phyloP scores from a whole-genome alignment of 768 basidiomycete genomes.

The Daedaleopsis nitida region DNA sequence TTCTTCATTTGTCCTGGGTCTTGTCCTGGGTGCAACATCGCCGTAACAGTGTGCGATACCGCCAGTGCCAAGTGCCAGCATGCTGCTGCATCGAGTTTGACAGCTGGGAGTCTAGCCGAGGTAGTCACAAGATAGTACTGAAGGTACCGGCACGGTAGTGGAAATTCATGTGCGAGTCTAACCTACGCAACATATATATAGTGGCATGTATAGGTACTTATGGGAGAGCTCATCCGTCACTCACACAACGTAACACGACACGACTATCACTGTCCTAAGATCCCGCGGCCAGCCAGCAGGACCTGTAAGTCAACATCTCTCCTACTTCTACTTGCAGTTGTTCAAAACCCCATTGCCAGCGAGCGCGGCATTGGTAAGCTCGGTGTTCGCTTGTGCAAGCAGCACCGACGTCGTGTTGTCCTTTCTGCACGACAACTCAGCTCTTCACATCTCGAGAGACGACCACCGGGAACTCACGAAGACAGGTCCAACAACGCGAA shows the following conservation, averaged over 20 bases:
- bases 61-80: too few relatives aligned
- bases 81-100: too few relatives aligned
- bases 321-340: conserved; percentile 20
- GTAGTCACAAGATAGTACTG: too few relatives aligned
- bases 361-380: conserved; percentile 14
- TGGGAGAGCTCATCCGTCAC: too few relatives aligned
- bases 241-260: background rate
- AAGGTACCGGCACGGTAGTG: too few relatives aligned
- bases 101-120: too few relatives aligned
- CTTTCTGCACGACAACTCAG: background rate
- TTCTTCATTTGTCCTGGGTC: too few relatives aligned
- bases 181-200: background rate
- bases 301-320: background rate
- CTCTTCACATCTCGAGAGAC: too few relatives aligned
- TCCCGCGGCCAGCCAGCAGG: too few relatives aligned
- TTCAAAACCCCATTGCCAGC: conserved; percentile 21
- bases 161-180: background rate
- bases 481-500: conserved; percentile 4
- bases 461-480: conserved; percentile 2
- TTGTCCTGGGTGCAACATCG: too few relatives aligned
- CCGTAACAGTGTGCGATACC: too few relatives aligned
- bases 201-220: too few relatives aligned
- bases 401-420: conserved; percentile 8
- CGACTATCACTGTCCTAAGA: background rate
- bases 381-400: conserved; percentile 11